phyloP scores from a whole-genome alignment of 768 basidiomycete genomes.

The Hericium alpestre region DNA sequence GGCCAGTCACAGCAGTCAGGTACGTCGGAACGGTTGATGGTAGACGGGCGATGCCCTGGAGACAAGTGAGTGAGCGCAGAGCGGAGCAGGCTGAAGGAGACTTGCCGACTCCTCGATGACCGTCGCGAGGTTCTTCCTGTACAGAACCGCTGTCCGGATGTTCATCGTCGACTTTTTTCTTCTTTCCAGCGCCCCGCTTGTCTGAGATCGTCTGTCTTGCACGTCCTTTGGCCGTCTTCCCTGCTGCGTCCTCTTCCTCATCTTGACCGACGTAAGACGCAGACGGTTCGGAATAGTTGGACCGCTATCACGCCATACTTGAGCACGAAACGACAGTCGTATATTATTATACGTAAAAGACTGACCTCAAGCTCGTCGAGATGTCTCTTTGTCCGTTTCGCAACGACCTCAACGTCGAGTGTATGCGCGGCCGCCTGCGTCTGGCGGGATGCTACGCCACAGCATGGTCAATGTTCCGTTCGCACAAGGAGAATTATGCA shows the following conservation, averaged over 20 bases:
- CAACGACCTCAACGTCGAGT: slow-evolving; percentile 55
- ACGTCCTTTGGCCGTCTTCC: slow-evolving; percentile 49
- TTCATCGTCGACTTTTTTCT: slow-evolving; percentile 76
- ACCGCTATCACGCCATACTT: slow-evolving; percentile 36
- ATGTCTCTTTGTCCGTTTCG: slow-evolving; percentile 66
- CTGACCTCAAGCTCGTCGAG: slow-evolving; percentile 77
- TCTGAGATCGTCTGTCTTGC: slow-evolving; percentile 74
- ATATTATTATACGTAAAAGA: slow-evolving; percentile 4
- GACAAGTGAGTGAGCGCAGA: background rate
- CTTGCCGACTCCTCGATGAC: slow-evolving; percentile 75
- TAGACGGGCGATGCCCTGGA: slow-evolving; percentile 47
- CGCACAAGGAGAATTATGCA: background rate
- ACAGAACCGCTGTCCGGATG: slow-evolving; percentile 69
- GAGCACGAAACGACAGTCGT: background rate
- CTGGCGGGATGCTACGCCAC: slow-evolving; percentile 32
- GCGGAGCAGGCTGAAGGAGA: slow-evolving; percentile 4
- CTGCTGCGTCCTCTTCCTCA: slow-evolving; percentile 34
- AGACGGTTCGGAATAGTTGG: slow-evolving; percentile 63
- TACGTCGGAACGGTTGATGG: slow-evolving; percentile 53
- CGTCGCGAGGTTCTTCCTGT: slow-evolving; percentile 66
- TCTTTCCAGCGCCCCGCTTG: slow-evolving; percentile 51
- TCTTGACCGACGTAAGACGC: slow-evolving; percentile 27
- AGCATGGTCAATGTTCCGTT: background rate
- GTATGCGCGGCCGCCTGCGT: slow-evolving; percentile 30
- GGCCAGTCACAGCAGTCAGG: slow-evolving; percentile 54